Base-by-base conservation (phyloP, 148 eudicot genomes). In the Fagopyrum esculentum region DNA sequence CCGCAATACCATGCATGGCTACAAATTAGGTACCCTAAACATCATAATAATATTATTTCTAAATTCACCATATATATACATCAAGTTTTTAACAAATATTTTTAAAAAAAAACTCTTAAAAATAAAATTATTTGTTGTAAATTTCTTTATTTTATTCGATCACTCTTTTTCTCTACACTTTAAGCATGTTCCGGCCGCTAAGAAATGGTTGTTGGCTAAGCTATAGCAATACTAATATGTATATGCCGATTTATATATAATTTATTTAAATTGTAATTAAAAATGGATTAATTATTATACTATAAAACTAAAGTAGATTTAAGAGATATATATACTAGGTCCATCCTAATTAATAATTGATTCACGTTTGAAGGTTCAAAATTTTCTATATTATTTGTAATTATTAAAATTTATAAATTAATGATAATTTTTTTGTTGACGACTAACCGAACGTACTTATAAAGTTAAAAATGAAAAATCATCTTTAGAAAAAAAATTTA, bases 101-200 rank as follows among this genome's bases (percentile, higher is more conserved):
- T 15, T 12, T 1, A 52, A 52, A 12, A 57, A 52, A 40, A 66
- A 13, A 15, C 22, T 6, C n/a, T 22, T 2, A 57, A n/a, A 57
- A 57, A 19, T 6, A 57, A 8, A 8, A 57, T 19, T 17, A 52
- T 40, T 35, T 10, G 71, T 40, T 66, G 69, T 10, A 40, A 40
- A 9, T 66, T 29, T 4, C 11, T 63, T 29, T 63, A 29, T 6
- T 63, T 30, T 63, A 29, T 29, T 30, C 43, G 7, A 35, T 35
- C 45, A 64, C 44, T 30, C 70, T 66, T 40, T 64, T 12, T 40
- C 47, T 40, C 71, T 35, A 43, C 71, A 12, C 71, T 66, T 66
- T 66, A 66, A 66, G 71, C 47, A 66, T 66, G 46, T 66, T 66
- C 71, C 11, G 19, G 71, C 71, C 71, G 71, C 71, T 66, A 66